Evolutionary conservation across 345 rosid genomes (phyloP).

Genomic region (Microthlaspi erraticum): DNA sequence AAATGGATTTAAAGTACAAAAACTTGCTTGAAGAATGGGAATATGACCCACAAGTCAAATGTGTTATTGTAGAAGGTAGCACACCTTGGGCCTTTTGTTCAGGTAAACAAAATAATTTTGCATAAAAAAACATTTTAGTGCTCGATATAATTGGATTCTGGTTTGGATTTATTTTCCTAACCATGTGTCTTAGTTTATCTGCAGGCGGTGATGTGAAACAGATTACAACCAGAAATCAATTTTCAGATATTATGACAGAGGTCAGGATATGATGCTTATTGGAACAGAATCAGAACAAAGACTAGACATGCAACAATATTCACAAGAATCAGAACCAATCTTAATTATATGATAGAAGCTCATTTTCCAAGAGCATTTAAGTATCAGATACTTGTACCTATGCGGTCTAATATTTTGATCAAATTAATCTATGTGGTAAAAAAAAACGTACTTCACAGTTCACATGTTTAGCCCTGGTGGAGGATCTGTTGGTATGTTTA

Average conservation of each 20-base stretch:
- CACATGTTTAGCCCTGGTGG: conserved; percentile 88
- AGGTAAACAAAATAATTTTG: no score
- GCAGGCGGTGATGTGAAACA: conserved; percentile 98
- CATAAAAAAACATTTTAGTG: neutral
- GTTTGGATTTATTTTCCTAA: conserved; percentile 38
- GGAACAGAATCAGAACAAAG: neutral
- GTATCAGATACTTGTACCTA: no score
- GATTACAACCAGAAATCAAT: conserved; percentile 62
- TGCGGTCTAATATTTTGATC: conserved; percentile 74
- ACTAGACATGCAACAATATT: conserved; percentile 14
- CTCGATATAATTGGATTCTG: conserved; percentile 6
- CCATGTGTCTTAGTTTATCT: conserved; percentile 58
- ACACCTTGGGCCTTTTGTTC: conserved; percentile 86
- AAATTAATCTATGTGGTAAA: no score
- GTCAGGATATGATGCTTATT: conserved; percentile 39
- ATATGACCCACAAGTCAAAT: conserved; percentile 71
- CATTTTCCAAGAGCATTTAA: no score
- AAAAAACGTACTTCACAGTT: no score
- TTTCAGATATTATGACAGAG: conserved; percentile 90
- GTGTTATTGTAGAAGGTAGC: conserved; percentile 80
- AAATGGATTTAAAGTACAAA: conserved; percentile 78
- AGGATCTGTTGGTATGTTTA: conserved; percentile 82
- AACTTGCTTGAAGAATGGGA: conserved; percentile 89
- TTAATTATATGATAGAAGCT: no score
- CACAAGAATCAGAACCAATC: no score